Evolutionary conservation across 2,329 filamentous ascomycete genomes (phyloP).

Genomic region (Scytalidium sp.): DNA sequence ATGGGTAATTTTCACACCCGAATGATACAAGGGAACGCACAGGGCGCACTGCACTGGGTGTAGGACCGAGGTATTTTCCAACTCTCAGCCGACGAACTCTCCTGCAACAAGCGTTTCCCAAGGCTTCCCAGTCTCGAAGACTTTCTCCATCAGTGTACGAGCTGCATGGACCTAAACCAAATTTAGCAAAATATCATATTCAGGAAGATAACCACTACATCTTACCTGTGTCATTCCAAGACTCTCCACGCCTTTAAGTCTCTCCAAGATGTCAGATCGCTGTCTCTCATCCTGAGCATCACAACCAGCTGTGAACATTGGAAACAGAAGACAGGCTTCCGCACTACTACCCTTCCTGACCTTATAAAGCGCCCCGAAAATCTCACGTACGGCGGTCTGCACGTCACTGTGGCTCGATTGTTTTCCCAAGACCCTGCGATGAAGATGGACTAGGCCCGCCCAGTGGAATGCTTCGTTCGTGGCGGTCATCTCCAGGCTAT

Average conservation of each 20-base stretch:
- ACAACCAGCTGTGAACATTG: slow-evolving; percentile 80
- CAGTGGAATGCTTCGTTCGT: slow-evolving; percentile 79
- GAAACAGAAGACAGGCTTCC: slow-evolving; percentile 74
- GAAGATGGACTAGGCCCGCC: slow-evolving; percentile 73
- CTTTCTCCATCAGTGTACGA: slow-evolving; percentile 61
- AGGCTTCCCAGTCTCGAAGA: slow-evolving; percentile 64
- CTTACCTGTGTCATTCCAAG: slow-evolving; percentile 74
- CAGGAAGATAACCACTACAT: slow-evolving; percentile 8
- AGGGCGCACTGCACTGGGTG: too few species aligned
- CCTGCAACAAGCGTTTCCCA: slow-evolving; percentile 60
- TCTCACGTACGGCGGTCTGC: slow-evolving; percentile 58
- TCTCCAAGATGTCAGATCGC: slow-evolving; percentile 58
- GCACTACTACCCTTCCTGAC: slow-evolving; percentile 66
- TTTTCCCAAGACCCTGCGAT: slow-evolving; percentile 68
- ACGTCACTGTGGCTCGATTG: slow-evolving; percentile 56
- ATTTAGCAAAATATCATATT: slow-evolving; percentile 8
- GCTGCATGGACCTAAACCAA: slow-evolving; percentile 54
- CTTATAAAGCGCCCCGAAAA: slow-evolving; percentile 58
- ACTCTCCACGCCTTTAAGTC: slow-evolving; percentile 65
- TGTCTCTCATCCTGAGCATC: slow-evolving; percentile 59
- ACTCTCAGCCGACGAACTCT: slow-evolving; percentile 27
- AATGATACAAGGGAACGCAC: too few species aligned
- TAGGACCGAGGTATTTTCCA: background rate
- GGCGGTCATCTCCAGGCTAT: slow-evolving; percentile 62
- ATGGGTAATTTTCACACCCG: too few species aligned